Evolutionary conservation across 192 early-diverging fungal species (phyloP), one percentile per base, ranked within the genome.

Genomic region (Coemansia sp.): DNA sequence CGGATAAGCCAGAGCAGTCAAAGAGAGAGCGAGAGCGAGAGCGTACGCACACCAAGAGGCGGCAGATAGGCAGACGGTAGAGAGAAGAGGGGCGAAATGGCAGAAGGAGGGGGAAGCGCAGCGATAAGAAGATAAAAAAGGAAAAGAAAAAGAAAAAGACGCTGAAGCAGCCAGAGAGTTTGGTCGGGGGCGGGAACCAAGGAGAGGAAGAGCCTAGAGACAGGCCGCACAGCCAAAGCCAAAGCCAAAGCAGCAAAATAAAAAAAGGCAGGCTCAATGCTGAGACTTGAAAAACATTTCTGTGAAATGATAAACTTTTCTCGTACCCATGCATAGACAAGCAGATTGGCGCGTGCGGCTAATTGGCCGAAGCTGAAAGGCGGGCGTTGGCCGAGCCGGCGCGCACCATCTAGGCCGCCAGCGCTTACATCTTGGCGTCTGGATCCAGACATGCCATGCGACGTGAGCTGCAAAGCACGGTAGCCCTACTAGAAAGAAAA

Each of bases 11-110:
- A 54, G 52, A 23, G 16, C 19, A 18, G 52, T 23, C 52, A 26
- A 23, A 21, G 18, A 23, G 9, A 26, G 52, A 26, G 21, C 21
- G 21, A 21, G 21, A 54, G 23, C 52, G 52, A 54, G 26, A 54
- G 52, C 52, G 52, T 15, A 13, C 52, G 23, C 21, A 7, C 3
- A 23, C 52, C 7, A 10, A 18, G 23, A 9, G 9, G 52, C 15
- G 19, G 23, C 6, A 54, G 9, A 23, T 54, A 54, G 26, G 23
- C 52, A 41, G 64, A 65, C 19, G 43, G 53, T 32, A 56, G 16
- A 56, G 52, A 42, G 40, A 32, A 60, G 59, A 54, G 56, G 42
- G 37, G 61, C 56, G 64, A 23, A 39, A 26, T 49, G 32, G 6
- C 16, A 60, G 53, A 39, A 59, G n/a, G 8, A 16, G 11, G 8